Conservation (phyloP, 306 rosid genomes). For the Vicia villosa region DNA sequence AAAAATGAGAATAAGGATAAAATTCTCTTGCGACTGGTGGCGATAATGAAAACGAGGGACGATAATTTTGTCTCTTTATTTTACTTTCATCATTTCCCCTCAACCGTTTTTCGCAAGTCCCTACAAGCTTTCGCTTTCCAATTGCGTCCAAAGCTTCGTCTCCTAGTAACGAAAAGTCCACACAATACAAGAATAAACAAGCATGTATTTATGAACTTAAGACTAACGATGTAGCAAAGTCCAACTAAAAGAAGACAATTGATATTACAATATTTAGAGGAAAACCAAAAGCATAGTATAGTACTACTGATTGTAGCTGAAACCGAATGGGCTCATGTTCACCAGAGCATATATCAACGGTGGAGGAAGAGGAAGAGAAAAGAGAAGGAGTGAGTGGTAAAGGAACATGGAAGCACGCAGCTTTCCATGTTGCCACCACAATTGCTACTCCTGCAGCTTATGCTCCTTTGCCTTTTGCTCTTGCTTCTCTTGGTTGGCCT, state of each 20-base stretch:
- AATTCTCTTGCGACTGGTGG: too few species aligned
- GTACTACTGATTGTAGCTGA: not conserved
- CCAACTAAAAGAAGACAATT: not conserved
- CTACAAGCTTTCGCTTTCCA: slow-evolving; percentile 1
- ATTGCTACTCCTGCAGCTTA: slow-evolving; percentile 84
- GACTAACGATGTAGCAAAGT: not conserved
- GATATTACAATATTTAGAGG: not conserved
- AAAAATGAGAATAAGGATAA: too few species aligned
- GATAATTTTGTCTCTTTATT: too few species aligned
- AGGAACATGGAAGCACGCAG: slow-evolving; percentile 83
- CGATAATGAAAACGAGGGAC: too few species aligned
- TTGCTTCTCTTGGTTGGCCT: slow-evolving; percentile 82
- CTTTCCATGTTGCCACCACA: slow-evolving; percentile 78
- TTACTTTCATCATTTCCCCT: not conserved
- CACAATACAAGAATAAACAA: not conserved
- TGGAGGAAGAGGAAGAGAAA: not conserved
- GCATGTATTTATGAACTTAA: not conserved
- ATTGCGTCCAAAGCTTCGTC: not conserved
- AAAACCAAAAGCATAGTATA: slow-evolving; percentile 7
- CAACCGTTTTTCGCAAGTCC: not conserved
- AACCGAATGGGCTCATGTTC: slow-evolving; percentile 22
- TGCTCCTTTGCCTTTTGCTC: slow-evolving; percentile 80
- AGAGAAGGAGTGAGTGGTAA: slow-evolving; percentile 30
- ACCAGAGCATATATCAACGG: slow-evolving; percentile 7
- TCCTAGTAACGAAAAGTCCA: slow-evolving; percentile 26